Conservation (phyloP, 2,329 filamentous ascomycete genomes). For the Cytospora piceicola region DNA sequence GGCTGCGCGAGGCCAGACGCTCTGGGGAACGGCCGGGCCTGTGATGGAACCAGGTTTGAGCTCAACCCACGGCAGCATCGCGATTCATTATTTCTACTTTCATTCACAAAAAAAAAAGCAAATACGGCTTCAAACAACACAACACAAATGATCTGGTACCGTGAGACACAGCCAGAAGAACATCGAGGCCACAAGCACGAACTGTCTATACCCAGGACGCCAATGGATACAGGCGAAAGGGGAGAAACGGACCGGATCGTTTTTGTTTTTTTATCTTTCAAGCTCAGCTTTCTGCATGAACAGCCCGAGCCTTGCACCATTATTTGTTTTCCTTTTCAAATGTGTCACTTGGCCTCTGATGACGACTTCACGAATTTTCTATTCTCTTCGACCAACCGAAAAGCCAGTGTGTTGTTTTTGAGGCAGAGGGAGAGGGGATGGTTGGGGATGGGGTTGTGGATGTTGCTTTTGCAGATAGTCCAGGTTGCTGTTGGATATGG, state of each 20-base stretch:
- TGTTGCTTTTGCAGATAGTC: slow-evolving; percentile 1
- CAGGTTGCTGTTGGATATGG: slow-evolving; percentile 21
- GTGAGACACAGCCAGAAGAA: not conserved
- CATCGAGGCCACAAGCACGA: not conserved
- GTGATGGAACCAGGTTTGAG: slow-evolving; percentile 6
- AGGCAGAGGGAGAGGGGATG: not conserved
- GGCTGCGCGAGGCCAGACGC: slow-evolving; percentile 8
- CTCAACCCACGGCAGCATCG: not conserved
- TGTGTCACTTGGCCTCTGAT: slow-evolving; percentile 34
- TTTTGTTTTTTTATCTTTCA: not conserved
- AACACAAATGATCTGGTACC: not conserved
- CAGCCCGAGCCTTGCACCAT: slow-evolving; percentile 24
- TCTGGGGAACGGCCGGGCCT: not conserved
- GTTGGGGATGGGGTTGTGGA: not conserved
- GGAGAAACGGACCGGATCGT: not conserved
- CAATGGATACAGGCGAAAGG: slow-evolving; percentile 9
- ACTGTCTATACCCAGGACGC: slow-evolving; percentile 20
- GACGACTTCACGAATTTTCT: slow-evolving; percentile 43
- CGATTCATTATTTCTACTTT: slow-evolving; percentile 13
- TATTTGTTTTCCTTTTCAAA: slow-evolving; percentile 30
- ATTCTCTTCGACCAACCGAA: slow-evolving; percentile 23
- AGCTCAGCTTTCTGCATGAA: not conserved
- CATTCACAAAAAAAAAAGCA: slow-evolving; percentile 1
- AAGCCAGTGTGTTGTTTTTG: slow-evolving; percentile 23
- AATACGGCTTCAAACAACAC: slow-evolving; percentile 1